phyloP scores from a whole-genome alignment of 768 basidiomycete genomes.

The Pulveroboletus sp. region DNA sequence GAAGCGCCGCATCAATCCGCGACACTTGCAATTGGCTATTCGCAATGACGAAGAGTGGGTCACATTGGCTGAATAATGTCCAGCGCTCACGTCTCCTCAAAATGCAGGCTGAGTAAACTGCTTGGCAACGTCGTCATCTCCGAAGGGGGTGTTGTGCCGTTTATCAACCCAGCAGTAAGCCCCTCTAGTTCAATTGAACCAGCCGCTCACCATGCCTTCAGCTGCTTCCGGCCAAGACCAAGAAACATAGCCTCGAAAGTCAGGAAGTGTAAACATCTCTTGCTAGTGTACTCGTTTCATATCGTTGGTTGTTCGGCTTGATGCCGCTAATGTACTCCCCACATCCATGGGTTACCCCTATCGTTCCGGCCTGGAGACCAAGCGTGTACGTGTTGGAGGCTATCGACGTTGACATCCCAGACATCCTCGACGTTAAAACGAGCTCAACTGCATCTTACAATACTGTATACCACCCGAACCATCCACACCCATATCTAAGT shows the following conservation, averaged over 20 bases:
- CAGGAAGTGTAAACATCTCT: slow-evolving; percentile 26
- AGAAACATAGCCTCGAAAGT: slow-evolving; percentile 31
- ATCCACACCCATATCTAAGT: slow-evolving; percentile 27
- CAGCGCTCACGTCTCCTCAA: not conserved
- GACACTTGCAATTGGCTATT: slow-evolving; percentile 92
- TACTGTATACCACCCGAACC: slow-evolving; percentile 16
- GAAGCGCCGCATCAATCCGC: slow-evolving; percentile 93
- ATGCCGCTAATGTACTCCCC: slow-evolving; percentile 6
- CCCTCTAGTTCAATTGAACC: too few relatives aligned
- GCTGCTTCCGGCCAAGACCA: slow-evolving; percentile 30
- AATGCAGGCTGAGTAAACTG: slow-evolving; percentile 57
- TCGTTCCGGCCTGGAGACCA: not conserved
- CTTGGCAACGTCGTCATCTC: slow-evolving; percentile 86
- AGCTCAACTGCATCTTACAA: slow-evolving; percentile 22
- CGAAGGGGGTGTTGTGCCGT: slow-evolving; percentile 89
- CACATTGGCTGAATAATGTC: not conserved
- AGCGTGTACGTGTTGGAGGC: too few relatives aligned
- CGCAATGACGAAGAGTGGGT: slow-evolving; percentile 87
- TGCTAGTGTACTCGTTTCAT: not conserved
- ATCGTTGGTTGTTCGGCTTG: not conserved
- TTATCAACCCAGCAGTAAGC: slow-evolving; percentile 60
- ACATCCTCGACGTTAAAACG: slow-evolving; percentile 12
- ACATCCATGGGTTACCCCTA: not conserved
- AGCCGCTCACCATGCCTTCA: not conserved
- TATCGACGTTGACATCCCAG: slow-evolving; percentile 2